Evolutionary conservation across 495 filamentous ascomycete species (phyloP).

Genomic region (Lasiosphaeria ovina): DNA sequence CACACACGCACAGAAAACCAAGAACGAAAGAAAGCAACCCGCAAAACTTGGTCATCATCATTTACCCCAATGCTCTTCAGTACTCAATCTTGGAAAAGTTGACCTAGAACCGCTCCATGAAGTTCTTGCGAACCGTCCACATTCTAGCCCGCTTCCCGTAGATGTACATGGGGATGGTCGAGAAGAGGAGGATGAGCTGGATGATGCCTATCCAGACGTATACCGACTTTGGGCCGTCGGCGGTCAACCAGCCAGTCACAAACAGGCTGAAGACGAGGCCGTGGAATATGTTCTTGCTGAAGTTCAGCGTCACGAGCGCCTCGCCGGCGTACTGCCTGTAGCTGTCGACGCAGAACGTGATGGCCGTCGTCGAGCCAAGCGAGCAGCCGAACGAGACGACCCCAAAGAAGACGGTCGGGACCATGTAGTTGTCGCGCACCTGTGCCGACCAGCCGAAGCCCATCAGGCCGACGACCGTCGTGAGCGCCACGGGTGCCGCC

Average conservation of each 20-base stretch:
- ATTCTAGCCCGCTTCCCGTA: slow-evolving; percentile 92
- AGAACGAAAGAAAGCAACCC: too few species aligned
- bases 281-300: slow-evolving; percentile 91
- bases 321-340: slow-evolving; percentile 94
- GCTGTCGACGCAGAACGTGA: slow-evolving; percentile 92
- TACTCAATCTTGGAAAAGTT: slow-evolving; percentile 14
- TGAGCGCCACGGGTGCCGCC: slow-evolving; percentile 75
- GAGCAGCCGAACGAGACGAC: slow-evolving; percentile 91
- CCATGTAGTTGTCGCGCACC: slow-evolving; percentile 75
- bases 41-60: too few species aligned
- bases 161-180: slow-evolving; percentile 92
- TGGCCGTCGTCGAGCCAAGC: slow-evolving; percentile 87
- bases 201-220: slow-evolving; percentile 85
- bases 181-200: slow-evolving; percentile 70
- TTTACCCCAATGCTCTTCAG: neutral
- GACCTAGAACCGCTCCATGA: slow-evolving; percentile 81
- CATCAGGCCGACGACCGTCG: slow-evolving; percentile 83
- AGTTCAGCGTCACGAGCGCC: slow-evolving; percentile 91
- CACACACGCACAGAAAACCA: too few species aligned
- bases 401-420: slow-evolving; percentile 91
- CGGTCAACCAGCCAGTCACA: slow-evolving; percentile 79
- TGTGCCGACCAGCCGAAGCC: slow-evolving; percentile 90
- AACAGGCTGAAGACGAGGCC: slow-evolving; percentile 89
- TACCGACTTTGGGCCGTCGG: slow-evolving; percentile 71
- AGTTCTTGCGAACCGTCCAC: slow-evolving; percentile 87